These are phyloP conservation scores for Colletotrichum tabaci DNA, from an alignment of 2,329 filamentous ascomycete genomes.

Conservation along the genomic window DNA sequence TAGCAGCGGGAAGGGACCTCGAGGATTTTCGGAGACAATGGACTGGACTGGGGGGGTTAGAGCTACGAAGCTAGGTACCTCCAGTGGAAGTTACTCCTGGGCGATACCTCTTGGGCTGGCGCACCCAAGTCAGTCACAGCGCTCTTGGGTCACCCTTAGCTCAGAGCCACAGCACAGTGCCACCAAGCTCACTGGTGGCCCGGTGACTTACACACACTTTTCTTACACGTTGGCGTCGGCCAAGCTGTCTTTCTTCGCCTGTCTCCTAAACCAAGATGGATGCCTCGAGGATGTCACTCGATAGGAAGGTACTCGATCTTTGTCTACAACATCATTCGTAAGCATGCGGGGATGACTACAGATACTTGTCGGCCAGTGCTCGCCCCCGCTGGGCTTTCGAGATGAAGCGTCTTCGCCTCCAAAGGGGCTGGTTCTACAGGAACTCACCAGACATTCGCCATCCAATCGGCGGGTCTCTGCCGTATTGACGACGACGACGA, in stretches of 20 bases:
- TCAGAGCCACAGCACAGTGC: conserved; percentile 37
- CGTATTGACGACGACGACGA: conserved; percentile 23
- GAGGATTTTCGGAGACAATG: conserved; percentile 47
- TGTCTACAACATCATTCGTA: neutral
- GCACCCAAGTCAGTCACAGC: conserved; percentile 28
- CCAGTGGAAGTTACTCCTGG: neutral
- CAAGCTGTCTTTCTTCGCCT: conserved; percentile 11
- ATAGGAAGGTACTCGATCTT: conserved; percentile 1
- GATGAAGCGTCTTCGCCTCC: conserved; percentile 16
- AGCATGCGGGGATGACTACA: neutral
- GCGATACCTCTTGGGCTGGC: conserved; percentile 16
- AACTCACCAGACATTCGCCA: conserved; percentile 25
- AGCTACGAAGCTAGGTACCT: conserved; percentile 39
- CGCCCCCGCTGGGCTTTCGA: neutral
- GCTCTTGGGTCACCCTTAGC: conserved; percentile 30
- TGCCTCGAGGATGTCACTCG: conserved; percentile 15
- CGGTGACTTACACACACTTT: conserved; percentile 36
- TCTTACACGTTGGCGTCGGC: conserved; percentile 30
- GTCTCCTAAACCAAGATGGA: neutral
- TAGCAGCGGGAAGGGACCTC: conserved; percentile 41
- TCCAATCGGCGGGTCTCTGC: conserved; percentile 37
- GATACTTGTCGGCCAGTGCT: neutral
- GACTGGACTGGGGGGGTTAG: conserved; percentile 44
- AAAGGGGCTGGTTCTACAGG: conserved; percentile 35
- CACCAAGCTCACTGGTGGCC: conserved; percentile 24